These are phyloP conservation scores for Podaxis sp. DNA, from an alignment of 768 basidiomycete genomes.

Conservation along the genomic window DNA sequence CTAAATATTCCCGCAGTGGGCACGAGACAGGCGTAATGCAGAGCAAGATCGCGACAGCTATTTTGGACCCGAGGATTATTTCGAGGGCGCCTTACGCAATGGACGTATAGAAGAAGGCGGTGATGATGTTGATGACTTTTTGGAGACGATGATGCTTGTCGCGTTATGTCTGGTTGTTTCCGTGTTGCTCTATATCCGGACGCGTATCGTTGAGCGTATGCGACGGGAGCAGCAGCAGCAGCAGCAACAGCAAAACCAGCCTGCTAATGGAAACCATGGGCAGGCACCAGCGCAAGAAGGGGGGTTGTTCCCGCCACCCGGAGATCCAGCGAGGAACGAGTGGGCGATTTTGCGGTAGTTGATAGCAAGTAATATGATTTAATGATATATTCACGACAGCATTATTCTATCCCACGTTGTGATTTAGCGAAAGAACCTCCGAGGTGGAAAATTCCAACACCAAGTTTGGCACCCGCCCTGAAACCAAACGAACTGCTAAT, in stretches of 20 bases:
- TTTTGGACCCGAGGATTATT: conserved; percentile 80
- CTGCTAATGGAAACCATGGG: conserved; percentile 26
- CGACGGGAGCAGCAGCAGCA: conserved; percentile 57
- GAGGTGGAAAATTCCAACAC: neutral
- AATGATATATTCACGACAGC: neutral
- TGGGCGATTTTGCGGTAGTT: conserved; percentile 57
- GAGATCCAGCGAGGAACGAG: conserved; percentile 59
- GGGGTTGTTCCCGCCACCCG: conserved; percentile 59
- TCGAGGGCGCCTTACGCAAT: conserved; percentile 60
- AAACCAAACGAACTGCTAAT: neutral
- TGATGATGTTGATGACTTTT: conserved; percentile 57
- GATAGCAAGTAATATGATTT: conserved; percentile 15
- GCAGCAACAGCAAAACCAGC: conserved; percentile 32
- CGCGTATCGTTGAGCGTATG: conserved; percentile 70
- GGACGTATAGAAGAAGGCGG: conserved; percentile 54
- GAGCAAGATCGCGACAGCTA: conserved; percentile 73
- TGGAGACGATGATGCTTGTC: conserved; percentile 77
- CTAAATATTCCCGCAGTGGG: conserved; percentile 51
- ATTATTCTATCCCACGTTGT: neutral
- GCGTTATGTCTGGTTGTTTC: conserved; percentile 70
- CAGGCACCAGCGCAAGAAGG: conserved; percentile 14
- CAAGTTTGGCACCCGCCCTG: neutral
- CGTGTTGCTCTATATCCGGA: conserved; percentile 72
- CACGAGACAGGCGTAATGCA: conserved; percentile 64
- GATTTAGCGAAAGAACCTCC: neutral